Base-by-base conservation (phyloP, 2,329 filamentous ascomycete species). In the Nemania sp. region DNA sequence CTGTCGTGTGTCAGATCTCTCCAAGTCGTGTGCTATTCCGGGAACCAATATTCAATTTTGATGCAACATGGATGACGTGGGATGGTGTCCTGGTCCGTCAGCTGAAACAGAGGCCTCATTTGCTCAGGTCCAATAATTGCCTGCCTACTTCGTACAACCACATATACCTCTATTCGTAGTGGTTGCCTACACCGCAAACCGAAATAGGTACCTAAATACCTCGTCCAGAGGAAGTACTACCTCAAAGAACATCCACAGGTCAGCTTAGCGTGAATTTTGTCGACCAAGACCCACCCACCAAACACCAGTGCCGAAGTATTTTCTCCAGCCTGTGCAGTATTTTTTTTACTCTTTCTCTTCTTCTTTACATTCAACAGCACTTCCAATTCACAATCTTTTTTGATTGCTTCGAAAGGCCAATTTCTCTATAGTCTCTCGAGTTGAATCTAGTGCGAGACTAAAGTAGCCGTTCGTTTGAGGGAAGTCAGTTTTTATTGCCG, bases 391-490 rank as follows among this genome's bases (percentile, higher is more conserved):
- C 65, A 69, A 66, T 67, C 63, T 42, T 47, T 62, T 53, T 65
- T 49, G 67, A 65, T 70, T 69, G 69, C 65, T 65, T 67, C 71
- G 59, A 55, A 67, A 69, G 68, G 62, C 63, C 60, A 40, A 42
- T 25, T 43, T 45, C 52, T 53, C 53, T 60, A 67, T 57, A 66
- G 68, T 71, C 69, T 71, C 63, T 64, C 67, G 66, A 67, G 59
- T 68, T 56, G 67, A 66, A 68, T 72, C 66, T 57, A 68, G 72
- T 74, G 73, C 73, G 55, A 74, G 73, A 74, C 63, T 45, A 71
- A 66, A 47, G 32, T 64, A 67, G 71, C 73, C 73, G 72, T 68
- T 72, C 69, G 73, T 74, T 74, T 74, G 73, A 74, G 73, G 73
- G 73, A 69, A 67, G 64, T 53, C 70, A 63, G 67, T 67, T 67